Percentiles rank a stretch among this genome's conserved stretches.
Conservation (phyloP, 257 asterid species). For the Vinca minor region DNA sequence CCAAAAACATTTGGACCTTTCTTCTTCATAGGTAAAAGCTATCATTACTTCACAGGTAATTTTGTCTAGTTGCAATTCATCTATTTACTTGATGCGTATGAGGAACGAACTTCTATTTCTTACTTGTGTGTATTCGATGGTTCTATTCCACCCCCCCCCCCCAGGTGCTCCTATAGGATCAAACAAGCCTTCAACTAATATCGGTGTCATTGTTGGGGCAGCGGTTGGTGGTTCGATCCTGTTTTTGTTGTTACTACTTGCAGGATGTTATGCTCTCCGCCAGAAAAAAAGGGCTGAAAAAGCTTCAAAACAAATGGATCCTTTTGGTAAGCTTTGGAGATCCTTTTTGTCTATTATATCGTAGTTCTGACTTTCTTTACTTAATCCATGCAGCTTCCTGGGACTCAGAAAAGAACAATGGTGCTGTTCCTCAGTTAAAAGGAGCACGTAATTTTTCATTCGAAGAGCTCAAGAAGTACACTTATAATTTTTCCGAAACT, state of each 20-base stretch:
- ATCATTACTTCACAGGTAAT: conserved; percentile 48
- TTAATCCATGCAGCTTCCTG: conserved; percentile 57
- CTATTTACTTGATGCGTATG: background rate
- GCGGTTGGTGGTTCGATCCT: conserved; percentile 58
- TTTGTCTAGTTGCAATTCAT: background rate
- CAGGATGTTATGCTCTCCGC: conserved; percentile 64
- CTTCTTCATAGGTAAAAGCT: conserved; percentile 35
- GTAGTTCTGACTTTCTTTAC: conserved; percentile 3
- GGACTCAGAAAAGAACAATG: conserved; percentile 52
- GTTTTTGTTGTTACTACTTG: conserved; percentile 37
- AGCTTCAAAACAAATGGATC: conserved; percentile 59
- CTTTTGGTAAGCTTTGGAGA: conserved; percentile 50
- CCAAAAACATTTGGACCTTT: conserved; percentile 64
- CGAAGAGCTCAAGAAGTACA: conserved; percentile 66
- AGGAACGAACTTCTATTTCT: background rate
- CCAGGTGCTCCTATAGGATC: conserved; percentile 29
- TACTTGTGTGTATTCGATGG: conserved; percentile 5
- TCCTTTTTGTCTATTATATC: conserved; percentile 5
- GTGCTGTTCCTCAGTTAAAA: conserved; percentile 69
- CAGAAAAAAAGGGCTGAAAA: conserved; percentile 65
- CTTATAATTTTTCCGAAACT: conserved; percentile 58
- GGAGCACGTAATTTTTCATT: conserved; percentile 65
- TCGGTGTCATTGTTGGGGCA: conserved; percentile 52
- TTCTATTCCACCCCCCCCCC: conserved; percentile 7
- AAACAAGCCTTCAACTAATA: conserved; percentile 26